Evolutionary conservation across 2,329 filamentous ascomycete species (phyloP).

Genomic region (Harringtonia lauricola): DNA sequence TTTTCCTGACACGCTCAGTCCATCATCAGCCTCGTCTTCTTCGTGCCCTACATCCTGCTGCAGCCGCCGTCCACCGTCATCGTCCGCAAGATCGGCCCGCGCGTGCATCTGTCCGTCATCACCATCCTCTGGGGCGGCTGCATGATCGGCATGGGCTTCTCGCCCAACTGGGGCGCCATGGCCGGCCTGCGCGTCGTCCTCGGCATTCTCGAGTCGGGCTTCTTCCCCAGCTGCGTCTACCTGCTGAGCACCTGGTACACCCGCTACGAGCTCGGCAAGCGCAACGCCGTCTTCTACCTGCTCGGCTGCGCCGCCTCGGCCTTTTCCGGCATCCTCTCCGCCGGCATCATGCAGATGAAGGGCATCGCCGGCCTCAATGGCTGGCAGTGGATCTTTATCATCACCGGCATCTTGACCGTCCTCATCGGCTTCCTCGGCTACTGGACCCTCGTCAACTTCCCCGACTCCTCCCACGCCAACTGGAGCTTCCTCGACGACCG

Average conservation of each 20-base stretch:
- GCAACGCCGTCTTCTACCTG: slow-evolving; percentile 60
- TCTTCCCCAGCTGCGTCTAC: slow-evolving; percentile 62
- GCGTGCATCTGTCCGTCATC: slow-evolving; percentile 42
- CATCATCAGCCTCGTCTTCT: slow-evolving; percentile 64
- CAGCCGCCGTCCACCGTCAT: slow-evolving; percentile 62
- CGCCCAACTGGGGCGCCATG: slow-evolving; percentile 37
- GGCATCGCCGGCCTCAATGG: slow-evolving; percentile 38
- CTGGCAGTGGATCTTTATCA: slow-evolving; percentile 59
- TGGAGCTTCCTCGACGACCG: slow-evolving; percentile 41
- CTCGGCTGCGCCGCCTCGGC: slow-evolving; percentile 56
- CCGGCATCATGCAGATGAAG: slow-evolving; percentile 54
- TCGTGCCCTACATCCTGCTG: slow-evolving; percentile 61
- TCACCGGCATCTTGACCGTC: slow-evolving; percentile 43
- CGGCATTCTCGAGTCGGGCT: slow-evolving; percentile 57
- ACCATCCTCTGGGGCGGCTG: slow-evolving; percentile 47
- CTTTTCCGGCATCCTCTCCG: slow-evolving; percentile 59
- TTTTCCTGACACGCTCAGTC: slow-evolving; percentile 27
- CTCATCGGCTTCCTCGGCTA: slow-evolving; percentile 37
- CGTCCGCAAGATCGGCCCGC: slow-evolving; percentile 54
- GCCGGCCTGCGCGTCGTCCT: slow-evolving; percentile 46
- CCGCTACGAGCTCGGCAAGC: slow-evolving; percentile 56
- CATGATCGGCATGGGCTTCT: slow-evolving; percentile 58
- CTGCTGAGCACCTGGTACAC: slow-evolving; percentile 67
- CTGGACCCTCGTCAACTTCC: slow-evolving; percentile 53
- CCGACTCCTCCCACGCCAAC: slow-evolving; percentile 39